Evolutionary conservation across 2,329 filamentous ascomycete species (phyloP).

Genomic region (Raffaelea albimanens): DNA sequence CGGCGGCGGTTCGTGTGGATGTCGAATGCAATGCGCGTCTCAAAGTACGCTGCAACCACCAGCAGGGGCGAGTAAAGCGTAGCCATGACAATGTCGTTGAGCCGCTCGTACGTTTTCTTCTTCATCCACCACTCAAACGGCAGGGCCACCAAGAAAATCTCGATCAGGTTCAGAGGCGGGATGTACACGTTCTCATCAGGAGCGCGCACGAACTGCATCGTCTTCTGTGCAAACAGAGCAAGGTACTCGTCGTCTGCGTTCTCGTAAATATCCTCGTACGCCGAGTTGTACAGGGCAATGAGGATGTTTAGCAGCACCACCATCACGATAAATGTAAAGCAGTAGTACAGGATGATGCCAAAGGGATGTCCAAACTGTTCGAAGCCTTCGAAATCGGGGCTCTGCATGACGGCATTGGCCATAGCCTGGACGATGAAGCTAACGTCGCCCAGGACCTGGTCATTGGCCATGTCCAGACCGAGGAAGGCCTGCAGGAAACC

Average conservation of each 20-base stretch:
- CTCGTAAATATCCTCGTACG: constrained; percentile 88
- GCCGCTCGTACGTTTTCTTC: constrained; percentile 59
- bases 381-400: constrained; percentile 81
- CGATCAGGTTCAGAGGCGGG: constrained; percentile 86
- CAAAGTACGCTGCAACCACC: constrained; percentile 64
- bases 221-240: constrained; percentile 86
- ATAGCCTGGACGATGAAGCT: constrained; percentile 70
- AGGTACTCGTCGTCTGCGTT: constrained; percentile 95
- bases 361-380: constrained; percentile 88
- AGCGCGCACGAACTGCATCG: constrained; percentile 91
- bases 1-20: constrained; percentile 66
- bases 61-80: constrained; percentile 77
- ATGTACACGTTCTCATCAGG: constrained; percentile 99
- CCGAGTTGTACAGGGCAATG: constrained; percentile 93
- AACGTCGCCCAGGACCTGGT: constrained; percentile 58
- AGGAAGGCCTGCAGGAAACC: constrained; percentile 92
- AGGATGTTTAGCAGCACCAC: constrained; percentile 84
- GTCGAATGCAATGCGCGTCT: constrained; percentile 53
- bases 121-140: constrained; percentile 95
- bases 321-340: constrained; percentile 93
- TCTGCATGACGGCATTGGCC: constrained; percentile 85
- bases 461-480: constrained; percentile 76
- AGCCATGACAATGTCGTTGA: constrained; percentile 68
- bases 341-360: constrained; percentile 90
- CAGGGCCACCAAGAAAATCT: constrained; percentile 68